These are phyloP conservation scores for Euphorbia schlechtendalii DNA, from an alignment of 441 rosid species.

Conservation along the genomic window DNA sequence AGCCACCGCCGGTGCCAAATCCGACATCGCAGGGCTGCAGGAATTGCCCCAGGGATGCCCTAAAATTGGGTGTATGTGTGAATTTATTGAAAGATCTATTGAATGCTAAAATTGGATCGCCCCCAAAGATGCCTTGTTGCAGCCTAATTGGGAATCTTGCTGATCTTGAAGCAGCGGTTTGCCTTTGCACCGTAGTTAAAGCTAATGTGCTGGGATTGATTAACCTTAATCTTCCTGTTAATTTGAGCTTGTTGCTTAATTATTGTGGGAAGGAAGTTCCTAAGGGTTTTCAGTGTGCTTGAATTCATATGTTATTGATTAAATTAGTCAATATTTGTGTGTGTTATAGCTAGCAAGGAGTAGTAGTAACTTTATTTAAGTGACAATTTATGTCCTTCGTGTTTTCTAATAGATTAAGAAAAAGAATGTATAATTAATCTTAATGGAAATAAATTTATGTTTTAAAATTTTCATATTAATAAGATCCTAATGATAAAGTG, in stretches of 20 bases:
- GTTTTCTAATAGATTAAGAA: no score
- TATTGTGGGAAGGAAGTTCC: constrained; percentile 55
- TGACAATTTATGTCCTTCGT: no score
- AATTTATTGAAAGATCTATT: constrained; percentile 39
- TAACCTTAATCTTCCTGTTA: constrained; percentile 44
- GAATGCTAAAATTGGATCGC: constrained; percentile 39
- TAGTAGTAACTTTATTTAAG: no score
- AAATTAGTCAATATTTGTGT: no score
- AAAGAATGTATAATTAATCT: no score
- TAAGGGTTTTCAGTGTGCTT: constrained; percentile 45
- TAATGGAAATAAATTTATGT: no score
- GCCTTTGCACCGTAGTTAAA: constrained; percentile 12
- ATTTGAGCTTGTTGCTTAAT: constrained; percentile 50
- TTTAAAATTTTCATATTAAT: no score
- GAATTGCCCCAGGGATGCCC: constrained; percentile 52
- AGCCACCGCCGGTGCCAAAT: constrained; percentile 11
- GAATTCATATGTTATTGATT: constrained; percentile 1
- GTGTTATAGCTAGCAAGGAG: no score
- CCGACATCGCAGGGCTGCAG: constrained; percentile 14
- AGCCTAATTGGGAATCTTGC: constrained; percentile 40
- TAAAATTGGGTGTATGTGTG: constrained; percentile 58
- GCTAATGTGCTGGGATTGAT: constrained; percentile 39
- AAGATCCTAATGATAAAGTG: no score
- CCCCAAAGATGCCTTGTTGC: constrained; percentile 50
- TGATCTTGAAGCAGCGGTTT: constrained; percentile 25